These are phyloP conservation scores for Ascocoryne sarcoides DNA, from an alignment of 2,329 filamentous ascomycete species.

Conservation along the genomic window DNA sequence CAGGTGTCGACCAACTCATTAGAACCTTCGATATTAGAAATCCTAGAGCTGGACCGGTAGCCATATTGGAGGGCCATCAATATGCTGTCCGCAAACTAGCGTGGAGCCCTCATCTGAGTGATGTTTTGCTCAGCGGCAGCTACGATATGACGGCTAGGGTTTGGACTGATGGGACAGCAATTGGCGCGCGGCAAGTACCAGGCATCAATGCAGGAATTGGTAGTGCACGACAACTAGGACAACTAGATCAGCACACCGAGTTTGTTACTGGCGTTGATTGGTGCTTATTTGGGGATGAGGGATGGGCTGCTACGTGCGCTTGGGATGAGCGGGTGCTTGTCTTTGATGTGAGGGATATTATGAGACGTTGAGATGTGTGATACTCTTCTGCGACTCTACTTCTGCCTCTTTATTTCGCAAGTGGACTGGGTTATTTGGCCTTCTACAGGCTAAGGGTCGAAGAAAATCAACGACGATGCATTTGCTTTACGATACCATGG, in stretches of 20 bases:
- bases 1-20: conserved; percentile 78
- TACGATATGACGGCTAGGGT: conserved; percentile 97
- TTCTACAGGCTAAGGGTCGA: neutral
- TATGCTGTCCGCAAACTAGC: conserved; percentile 80
- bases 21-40: conserved; percentile 85
- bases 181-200: conserved; percentile 28
- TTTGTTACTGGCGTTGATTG: conserved; percentile 96
- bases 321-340: conserved; percentile 91
- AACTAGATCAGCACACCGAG: conserved; percentile 89
- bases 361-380: conserved; percentile 29
- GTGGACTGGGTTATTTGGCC: neutral
- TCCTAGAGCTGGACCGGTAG: conserved; percentile 61
- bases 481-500: neutral
- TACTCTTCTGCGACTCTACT: neutral
- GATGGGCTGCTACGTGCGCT: conserved; percentile 88
- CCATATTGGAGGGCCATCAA: conserved; percentile 73
- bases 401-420: neutral
- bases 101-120: conserved; percentile 90
- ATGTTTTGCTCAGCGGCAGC: conserved; percentile 78
- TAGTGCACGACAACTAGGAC: conserved; percentile 38
- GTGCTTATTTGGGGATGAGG: conserved; percentile 92
- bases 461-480: neutral
- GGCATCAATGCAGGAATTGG: conserved; percentile 25
- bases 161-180: conserved; percentile 68
- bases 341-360: conserved; percentile 74